Percentiles rank a stretch among this genome's conserved stretches.
phyloP scores from a whole-genome alignment of 2,329 filamentous ascomycete species.

The Xylariaceae sp. region DNA sequence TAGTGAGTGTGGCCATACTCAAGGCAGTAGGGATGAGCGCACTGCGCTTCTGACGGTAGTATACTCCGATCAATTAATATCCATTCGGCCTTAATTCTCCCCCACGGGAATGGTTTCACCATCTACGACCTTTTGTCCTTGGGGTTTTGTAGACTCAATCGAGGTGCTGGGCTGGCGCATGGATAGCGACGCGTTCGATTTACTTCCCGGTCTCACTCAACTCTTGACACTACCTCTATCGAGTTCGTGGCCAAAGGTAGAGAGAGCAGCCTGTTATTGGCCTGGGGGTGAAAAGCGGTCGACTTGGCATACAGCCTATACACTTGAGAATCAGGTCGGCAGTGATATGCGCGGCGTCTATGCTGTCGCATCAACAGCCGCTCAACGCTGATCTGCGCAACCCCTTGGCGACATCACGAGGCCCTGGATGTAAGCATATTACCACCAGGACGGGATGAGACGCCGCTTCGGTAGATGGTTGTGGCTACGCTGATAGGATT shows the following conservation, averaged over 20 bases:
- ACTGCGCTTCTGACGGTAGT: conserved; percentile 20
- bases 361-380: conserved; percentile 18
- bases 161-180: conserved; percentile 6
- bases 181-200: conserved; percentile 15
- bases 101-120: conserved; percentile 19
- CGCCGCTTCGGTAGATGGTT: conserved; percentile 11
- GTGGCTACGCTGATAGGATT: conserved; percentile 1
- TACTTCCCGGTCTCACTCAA: conserved; percentile 13
- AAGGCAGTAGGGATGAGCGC: conserved; percentile 20
- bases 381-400: conserved; percentile 8
- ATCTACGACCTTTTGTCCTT: conserved; percentile 12
- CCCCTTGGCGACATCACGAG: conserved; percentile 9
- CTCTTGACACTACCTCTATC: neutral
- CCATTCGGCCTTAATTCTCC: conserved; percentile 17
- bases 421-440: conserved; percentile 3
- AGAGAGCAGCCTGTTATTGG: conserved; percentile 2
- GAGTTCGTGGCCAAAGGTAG: conserved; percentile 1
- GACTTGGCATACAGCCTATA: conserved; percentile 26
- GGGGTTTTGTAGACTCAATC: conserved; percentile 17
- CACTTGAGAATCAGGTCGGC: conserved; percentile 12
- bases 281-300: conserved; percentile 10
- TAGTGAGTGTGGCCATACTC: conserved; percentile 18
- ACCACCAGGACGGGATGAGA: neutral
- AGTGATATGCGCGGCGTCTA: conserved; percentile 22
- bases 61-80: conserved; percentile 28